A percentile compares a stretch with the other conserved stretches of the same genome.
Conservation (phyloP, 2,329 filamentous ascomycete genomes). For the Beauveria scarabaeidicola region DNA sequence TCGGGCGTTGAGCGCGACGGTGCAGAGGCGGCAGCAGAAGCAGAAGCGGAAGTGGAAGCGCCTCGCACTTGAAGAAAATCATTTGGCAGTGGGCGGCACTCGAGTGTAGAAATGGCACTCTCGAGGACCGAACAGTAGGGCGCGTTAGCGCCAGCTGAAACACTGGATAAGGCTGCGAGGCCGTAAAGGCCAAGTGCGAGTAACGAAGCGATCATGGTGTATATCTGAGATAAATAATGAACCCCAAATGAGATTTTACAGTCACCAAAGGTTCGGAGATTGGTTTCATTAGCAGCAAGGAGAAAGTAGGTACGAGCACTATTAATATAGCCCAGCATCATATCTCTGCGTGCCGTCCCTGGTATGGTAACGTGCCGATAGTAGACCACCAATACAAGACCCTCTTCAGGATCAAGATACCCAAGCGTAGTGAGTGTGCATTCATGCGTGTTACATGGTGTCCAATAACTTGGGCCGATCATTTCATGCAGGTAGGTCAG, state of each 20-base stretch:
- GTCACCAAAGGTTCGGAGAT: neutral
- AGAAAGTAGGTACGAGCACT: neutral
- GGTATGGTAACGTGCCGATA: neutral
- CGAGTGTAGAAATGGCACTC: neutral
- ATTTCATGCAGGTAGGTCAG: neutral
- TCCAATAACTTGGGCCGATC: neutral
- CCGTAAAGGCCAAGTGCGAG: neutral
- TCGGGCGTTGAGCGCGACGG: neutral
- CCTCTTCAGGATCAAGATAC: neutral
- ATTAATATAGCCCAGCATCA: constrained; percentile 4
- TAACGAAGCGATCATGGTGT: constrained; percentile 7
- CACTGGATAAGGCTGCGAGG: neutral
- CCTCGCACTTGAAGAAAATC: neutral
- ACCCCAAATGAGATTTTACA: neutral
- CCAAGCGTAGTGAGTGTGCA: neutral
- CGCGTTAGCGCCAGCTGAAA: neutral
- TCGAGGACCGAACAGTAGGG: constrained; percentile 4
- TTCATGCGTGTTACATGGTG: neutral
- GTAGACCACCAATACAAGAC: neutral
- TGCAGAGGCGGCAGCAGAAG: neutral
- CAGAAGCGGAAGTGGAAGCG: neutral
- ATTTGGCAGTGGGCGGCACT: neutral
- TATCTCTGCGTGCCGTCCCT: neutral
- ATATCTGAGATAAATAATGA: neutral
- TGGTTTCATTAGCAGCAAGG: neutral